phyloP scores from a whole-genome alignment of 192 early-diverging fungal genomes.

The Cladochytrium replicatum region DNA sequence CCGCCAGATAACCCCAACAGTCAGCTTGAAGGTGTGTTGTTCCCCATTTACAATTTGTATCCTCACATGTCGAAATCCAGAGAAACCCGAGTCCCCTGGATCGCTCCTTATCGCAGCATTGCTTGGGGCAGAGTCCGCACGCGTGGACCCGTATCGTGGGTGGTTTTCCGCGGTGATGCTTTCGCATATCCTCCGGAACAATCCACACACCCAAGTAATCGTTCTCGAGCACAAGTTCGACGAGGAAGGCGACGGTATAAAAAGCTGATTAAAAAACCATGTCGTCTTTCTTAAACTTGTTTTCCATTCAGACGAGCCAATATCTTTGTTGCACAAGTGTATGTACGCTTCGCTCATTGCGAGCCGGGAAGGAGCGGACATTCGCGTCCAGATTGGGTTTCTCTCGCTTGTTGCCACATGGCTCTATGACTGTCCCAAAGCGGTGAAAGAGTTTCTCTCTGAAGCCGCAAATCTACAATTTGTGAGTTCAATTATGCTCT shows the following conservation, averaged over 20 bases:
- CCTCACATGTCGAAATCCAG: constrained; percentile 18
- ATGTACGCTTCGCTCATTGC: constrained; percentile 63
- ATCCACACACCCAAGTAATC: constrained; percentile 65
- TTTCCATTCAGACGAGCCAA: constrained; percentile 47
- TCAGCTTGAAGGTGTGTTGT: constrained; percentile 16
- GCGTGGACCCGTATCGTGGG: constrained; percentile 67
- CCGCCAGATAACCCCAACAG: constrained; percentile 61
- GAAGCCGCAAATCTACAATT: constrained; percentile 87
- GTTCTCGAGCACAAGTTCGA: constrained; percentile 68
- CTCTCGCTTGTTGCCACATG: constrained; percentile 74
- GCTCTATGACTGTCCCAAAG: constrained; percentile 72
- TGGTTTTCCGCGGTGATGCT: constrained; percentile 87
- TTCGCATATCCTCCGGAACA: constrained; percentile 65
- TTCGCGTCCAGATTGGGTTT: constrained; percentile 66
- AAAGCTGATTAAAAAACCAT: constrained; percentile 2
- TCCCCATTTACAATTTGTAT: constrained; percentile 1
- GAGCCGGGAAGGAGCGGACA: constrained; percentile 48
- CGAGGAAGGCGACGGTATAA: constrained; percentile 26
- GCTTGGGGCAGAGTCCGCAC: constrained; percentile 61
- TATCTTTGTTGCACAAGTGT: constrained; percentile 83
- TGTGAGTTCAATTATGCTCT: constrained; percentile 32
- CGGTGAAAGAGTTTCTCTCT: constrained; percentile 72
- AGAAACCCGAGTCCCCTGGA: constrained; percentile 72
- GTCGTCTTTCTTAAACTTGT: background rate
- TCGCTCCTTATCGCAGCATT: constrained; percentile 75